phyloP scores from a whole-genome alignment of 1,284 basidiomycete genomes.

The Tilletia indica region DNA sequence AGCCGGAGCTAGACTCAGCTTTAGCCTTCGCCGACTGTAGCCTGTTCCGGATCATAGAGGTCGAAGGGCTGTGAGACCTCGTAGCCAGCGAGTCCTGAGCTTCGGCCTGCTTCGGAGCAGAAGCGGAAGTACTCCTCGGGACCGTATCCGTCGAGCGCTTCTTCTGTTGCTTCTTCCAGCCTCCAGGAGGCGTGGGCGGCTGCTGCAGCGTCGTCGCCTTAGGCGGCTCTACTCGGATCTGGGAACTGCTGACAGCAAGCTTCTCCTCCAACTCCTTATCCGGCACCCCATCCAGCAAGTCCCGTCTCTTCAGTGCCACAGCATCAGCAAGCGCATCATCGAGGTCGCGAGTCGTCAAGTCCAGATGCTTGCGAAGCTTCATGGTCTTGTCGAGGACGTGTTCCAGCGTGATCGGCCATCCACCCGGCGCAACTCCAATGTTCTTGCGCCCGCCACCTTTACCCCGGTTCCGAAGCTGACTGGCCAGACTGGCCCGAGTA shows the following conservation, averaged over 20 bases:
- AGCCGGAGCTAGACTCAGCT: too few relatives aligned
- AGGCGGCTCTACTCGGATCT: not conserved
- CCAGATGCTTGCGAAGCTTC: not conserved
- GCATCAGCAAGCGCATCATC: constrained; percentile 4
- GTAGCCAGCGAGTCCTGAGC: not conserved
- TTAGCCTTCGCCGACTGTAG: not conserved
- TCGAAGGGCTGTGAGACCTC: not conserved
- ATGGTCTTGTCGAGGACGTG: not conserved
- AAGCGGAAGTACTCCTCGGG: not conserved
- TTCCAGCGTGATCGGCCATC: not conserved
- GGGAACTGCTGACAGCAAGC: not conserved
- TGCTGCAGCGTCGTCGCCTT: constrained; percentile 13
- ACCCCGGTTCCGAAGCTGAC: not conserved
- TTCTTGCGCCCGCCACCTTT: constrained; percentile 14
- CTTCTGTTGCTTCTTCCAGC: not conserved
- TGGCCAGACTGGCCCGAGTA: not conserved
- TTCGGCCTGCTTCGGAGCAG: not conserved
- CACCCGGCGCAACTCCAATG: not conserved
- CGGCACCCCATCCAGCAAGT: not conserved
- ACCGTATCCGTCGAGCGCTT: not conserved
- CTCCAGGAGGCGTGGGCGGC: constrained; percentile 10
- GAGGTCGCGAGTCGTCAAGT: not conserved
- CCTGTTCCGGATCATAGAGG: not conserved
- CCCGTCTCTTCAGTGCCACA: not conserved
- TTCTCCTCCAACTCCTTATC: constrained; percentile 7